Evolutionary conservation across 2,329 filamentous ascomycete genomes (phyloP).

Genomic region (Anisogramma anomala): DNA sequence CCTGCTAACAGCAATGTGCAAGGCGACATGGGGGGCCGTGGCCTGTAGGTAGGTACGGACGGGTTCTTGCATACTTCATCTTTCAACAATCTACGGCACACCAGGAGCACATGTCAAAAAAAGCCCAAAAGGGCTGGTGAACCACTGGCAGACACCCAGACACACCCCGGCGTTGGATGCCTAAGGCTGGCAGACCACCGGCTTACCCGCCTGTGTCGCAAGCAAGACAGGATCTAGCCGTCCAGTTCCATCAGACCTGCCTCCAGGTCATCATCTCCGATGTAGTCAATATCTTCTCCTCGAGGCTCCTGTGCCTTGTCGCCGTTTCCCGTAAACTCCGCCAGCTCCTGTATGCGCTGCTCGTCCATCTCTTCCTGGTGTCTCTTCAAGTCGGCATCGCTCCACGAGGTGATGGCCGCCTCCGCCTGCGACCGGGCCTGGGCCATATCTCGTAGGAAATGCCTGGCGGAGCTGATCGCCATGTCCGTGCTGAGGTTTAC

Average conservation of each 20-base stretch:
- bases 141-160: too few relatives aligned
- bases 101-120: too few relatives aligned
- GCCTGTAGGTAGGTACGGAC: too few relatives aligned
- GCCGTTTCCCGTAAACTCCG: conserved; percentile 10
- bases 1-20: too few relatives aligned
- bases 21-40: too few relatives aligned
- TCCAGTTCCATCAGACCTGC: conserved; percentile 41
- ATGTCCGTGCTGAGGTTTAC: conserved; percentile 91
- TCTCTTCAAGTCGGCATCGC: conserved; percentile 60
- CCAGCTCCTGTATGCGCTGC: conserved; percentile 52
- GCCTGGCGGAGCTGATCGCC: conserved; percentile 78
- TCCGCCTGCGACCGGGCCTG: conserved; percentile 73
- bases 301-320: conserved; percentile 6
- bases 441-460: conserved; percentile 83
- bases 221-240: background rate
- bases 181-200: too few relatives aligned
- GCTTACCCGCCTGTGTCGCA: too few relatives aligned
- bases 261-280: conserved; percentile 41
- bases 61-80: too few relatives aligned
- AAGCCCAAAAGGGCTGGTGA: too few relatives aligned
- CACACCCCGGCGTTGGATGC: too few relatives aligned
- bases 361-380: conserved; percentile 68
- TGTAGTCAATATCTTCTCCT: conserved; percentile 31
- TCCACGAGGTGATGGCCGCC: conserved; percentile 91
- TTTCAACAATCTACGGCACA: too few relatives aligned